These are phyloP conservation scores for Gossypium mustelinum DNA, from an alignment of 345 rosid genomes.

Conservation along the genomic window DNA sequence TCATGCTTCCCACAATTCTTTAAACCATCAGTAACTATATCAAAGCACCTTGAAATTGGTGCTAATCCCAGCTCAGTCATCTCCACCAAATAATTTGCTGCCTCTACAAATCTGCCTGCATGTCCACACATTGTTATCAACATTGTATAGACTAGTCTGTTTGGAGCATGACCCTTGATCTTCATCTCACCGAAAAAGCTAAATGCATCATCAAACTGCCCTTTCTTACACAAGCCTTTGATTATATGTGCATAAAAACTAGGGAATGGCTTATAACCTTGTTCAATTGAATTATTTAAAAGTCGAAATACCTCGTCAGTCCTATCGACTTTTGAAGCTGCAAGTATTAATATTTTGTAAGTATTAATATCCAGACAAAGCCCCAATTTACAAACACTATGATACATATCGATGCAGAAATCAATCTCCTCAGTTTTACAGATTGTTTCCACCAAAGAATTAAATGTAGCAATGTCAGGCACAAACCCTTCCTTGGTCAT, in stretches of 20 bases:
- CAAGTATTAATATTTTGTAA: slow-evolving; percentile 75
- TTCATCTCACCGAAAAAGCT: slow-evolving; percentile 89
- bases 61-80: slow-evolving; percentile 84
- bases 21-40: slow-evolving; percentile 85
- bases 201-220: slow-evolving; percentile 82
- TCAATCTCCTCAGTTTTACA: slow-evolving; percentile 66
- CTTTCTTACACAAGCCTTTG: slow-evolving; percentile 69
- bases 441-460: slow-evolving; percentile 56
- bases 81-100: slow-evolving; percentile 78
- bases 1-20: slow-evolving; percentile 87
- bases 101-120: slow-evolving; percentile 72
- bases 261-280: slow-evolving; percentile 86
- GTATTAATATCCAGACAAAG: slow-evolving; percentile 59
- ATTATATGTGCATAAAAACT: slow-evolving; percentile 86
- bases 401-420: slow-evolving; percentile 67
- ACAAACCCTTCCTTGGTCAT: slow-evolving; percentile 69
- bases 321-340: slow-evolving; percentile 73
- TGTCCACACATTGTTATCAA: slow-evolving; percentile 87
- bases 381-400: slow-evolving; percentile 62
- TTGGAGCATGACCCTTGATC: slow-evolving; percentile 79
- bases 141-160: slow-evolving; percentile 89
- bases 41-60: slow-evolving; percentile 82
- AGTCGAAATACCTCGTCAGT: slow-evolving; percentile 74
- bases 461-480: slow-evolving; percentile 63
- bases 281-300: slow-evolving; percentile 61